Evolutionary conservation across 305 asterid genomes (phyloP).

Genomic region (Fraxinus albicans): DNA sequence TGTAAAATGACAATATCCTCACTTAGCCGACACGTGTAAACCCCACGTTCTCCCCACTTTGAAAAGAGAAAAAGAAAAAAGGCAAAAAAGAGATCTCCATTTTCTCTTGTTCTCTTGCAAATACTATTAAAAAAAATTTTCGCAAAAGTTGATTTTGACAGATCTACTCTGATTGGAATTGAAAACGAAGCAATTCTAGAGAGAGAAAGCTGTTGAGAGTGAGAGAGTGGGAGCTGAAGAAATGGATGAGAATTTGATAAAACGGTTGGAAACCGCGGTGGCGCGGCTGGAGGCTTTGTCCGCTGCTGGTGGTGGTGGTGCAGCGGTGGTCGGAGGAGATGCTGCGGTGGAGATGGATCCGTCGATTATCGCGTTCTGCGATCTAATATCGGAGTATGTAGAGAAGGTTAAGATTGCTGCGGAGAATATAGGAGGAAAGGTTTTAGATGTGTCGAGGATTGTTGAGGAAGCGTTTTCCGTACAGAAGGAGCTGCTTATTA

Average conservation of each 20-base stretch:
- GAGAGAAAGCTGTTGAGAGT: neutral
- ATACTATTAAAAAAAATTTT: neutral
- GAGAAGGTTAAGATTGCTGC: constrained; percentile 61
- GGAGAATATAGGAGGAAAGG: constrained; percentile 88
- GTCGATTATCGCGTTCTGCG: constrained; percentile 73
- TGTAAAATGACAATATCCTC: neutral
- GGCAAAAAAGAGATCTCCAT: neutral
- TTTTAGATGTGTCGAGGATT: constrained; percentile 62
- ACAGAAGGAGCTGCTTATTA: constrained; percentile 77
- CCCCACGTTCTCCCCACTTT: constrained; percentile 25
- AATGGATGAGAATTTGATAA: constrained; percentile 72
- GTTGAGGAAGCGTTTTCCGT: constrained; percentile 62
- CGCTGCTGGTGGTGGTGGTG: constrained; percentile 30
- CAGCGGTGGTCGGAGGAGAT: constrained; percentile 39
- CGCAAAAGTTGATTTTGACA: constrained; percentile 13
- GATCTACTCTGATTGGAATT: constrained; percentile 29
- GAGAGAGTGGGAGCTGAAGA: neutral
- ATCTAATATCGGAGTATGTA: constrained; percentile 61
- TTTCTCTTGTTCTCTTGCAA: constrained; percentile 12
- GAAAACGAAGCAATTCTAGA: constrained; percentile 5
- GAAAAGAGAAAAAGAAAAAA: neutral
- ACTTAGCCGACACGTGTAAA: constrained; percentile 22
- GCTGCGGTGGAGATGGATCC: constrained; percentile 65
- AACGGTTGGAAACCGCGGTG: constrained; percentile 92
- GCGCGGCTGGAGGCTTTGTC: constrained; percentile 80